phyloP scores from a whole-genome alignment of 805 yeast species.

The Suhomyces prunicola region DNA sequence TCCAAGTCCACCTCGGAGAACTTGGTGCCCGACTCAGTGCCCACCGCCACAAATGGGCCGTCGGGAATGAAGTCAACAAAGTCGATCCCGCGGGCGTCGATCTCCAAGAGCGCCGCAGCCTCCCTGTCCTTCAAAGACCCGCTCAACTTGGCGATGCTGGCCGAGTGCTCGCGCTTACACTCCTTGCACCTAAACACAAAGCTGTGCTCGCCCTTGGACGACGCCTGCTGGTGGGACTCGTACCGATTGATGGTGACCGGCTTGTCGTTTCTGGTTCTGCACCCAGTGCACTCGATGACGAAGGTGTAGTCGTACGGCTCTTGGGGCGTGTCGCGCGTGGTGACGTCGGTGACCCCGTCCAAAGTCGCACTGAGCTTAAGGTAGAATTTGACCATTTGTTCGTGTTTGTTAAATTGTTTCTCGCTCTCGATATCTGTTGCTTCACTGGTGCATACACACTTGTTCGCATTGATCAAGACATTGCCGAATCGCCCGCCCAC shows the following conservation, averaged over 20 bases:
- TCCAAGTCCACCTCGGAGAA: constrained; percentile 67
- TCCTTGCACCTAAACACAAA: constrained; percentile 73
- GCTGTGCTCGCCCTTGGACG: constrained; percentile 79
- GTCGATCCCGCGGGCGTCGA: constrained; percentile 87
- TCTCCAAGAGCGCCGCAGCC: constrained; percentile 50
- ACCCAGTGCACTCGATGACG: constrained; percentile 67
- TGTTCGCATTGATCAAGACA: not conserved
- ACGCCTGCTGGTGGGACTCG: constrained; percentile 62
- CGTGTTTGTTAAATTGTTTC: not conserved
- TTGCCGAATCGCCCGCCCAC: not conserved
- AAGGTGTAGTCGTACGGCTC: constrained; percentile 75
- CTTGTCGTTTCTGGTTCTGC: constrained; percentile 76
- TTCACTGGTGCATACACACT: not conserved
- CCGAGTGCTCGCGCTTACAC: constrained; percentile 49
- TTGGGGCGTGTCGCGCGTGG: constrained; percentile 57
- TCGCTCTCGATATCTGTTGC: not conserved
- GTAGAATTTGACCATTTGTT: constrained; percentile 37
- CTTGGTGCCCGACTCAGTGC: constrained; percentile 47
- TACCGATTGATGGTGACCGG: constrained; percentile 63
- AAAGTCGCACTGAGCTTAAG: constrained; percentile 45
- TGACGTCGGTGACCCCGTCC: constrained; percentile 52
- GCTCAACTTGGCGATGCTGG: constrained; percentile 29
- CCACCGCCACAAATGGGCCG: constrained; percentile 57
- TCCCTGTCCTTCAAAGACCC: constrained; percentile 35
- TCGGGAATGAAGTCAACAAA: constrained; percentile 64